These are phyloP conservation scores for Silene uniflora DNA, from an alignment of 148 eudicot genomes.

Conservation along the genomic window DNA sequence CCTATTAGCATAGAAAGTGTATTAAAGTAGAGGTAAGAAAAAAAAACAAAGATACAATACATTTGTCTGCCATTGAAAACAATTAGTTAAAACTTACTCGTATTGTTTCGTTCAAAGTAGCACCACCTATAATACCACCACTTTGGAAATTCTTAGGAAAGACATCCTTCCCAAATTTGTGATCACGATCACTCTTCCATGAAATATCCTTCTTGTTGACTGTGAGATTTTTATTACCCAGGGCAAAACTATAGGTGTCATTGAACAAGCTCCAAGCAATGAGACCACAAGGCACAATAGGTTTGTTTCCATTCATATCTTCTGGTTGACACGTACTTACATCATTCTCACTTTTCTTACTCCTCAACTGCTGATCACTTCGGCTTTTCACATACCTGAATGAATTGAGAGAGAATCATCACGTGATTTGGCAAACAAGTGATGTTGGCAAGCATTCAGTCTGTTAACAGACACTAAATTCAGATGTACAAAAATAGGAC, in stretches of 20 bases:
- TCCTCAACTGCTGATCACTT: slow-evolving; percentile 65
- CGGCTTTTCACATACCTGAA: slow-evolving; percentile 78
- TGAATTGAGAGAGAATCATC: neutral
- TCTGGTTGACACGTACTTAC: slow-evolving; percentile 54
- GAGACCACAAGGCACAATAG: slow-evolving; percentile 93
- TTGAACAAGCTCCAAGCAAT: slow-evolving; percentile 99
- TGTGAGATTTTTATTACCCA: slow-evolving; percentile 36
- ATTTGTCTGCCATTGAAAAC: neutral
- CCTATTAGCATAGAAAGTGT: too few species aligned
- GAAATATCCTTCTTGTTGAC: slow-evolving; percentile 75
- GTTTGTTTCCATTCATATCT: slow-evolving; percentile 26
- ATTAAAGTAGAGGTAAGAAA: too few species aligned
- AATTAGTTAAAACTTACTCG: slow-evolving; percentile 49
- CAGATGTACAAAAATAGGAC: neutral
- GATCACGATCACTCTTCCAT: slow-evolving; percentile 96
- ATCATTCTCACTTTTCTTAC: slow-evolving; percentile 23
- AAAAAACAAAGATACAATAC: too few species aligned
- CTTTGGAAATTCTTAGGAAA: slow-evolving; percentile 80
- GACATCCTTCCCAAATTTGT: slow-evolving; percentile 84
- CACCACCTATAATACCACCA: slow-evolving; percentile 70
- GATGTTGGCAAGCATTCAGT: neutral
- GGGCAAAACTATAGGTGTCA: slow-evolving; percentile 76
- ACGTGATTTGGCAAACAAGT: neutral
- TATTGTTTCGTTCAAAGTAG: slow-evolving; percentile 36
- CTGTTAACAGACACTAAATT: neutral